Evolutionary conservation across 352 stramenopile genomes (phyloP), one percentile per base, ranked within the genome.

Genomic region (Phytopythium helicoides): DNA sequence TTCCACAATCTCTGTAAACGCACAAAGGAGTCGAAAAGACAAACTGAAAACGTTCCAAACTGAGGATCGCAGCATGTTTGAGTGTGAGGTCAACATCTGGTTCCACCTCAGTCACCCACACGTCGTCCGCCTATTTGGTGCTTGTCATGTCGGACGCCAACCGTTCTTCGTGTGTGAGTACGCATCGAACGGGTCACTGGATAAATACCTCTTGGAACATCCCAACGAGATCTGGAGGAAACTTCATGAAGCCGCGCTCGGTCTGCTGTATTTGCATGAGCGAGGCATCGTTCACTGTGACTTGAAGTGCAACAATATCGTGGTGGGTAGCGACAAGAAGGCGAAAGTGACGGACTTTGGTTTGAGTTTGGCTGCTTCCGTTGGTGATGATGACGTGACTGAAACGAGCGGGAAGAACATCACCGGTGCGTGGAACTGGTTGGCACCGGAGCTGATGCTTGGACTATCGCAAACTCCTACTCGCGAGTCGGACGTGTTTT

Each of bases 21-120:
- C n/a, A n/a, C n/a, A n/a, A n/a, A n/a, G n/a, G n/a, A n/a, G n/a
- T n/a, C n/a, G n/a, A n/a, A n/a, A n/a, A 10, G 36, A 15, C n/a
- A 10, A n/a, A n/a, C 6, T n/a, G 23, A 36, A 50, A 10, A 44
- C 22, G 23, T 15, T 16, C 14, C n/a, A 33, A 33, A 16, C 57
- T 41, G 55, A 66, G 33, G 22, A 46, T 18, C 57, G 56, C 40
- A 38, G 58, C 12, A 25, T 61, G 39, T 67, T 73, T 38, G 46
- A 50, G 31, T 19, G 58, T 9, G 57, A 62, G 53, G 61, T 60
- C 8, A 51, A 64, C 23, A 47, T 62, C 25, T 73, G 65, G 65
- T 68, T 65, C 49, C 59, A 55, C 38, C 40, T 73, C 18, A 67
- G 58, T 23, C 65, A 73, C 18, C 57, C 61, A 26, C 60, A 70